A percentile compares a stretch with the other conserved stretches of the same genome.
phyloP scores from a whole-genome alignment of 1,139 yeast species.

The Yarrowia galli region DNA sequence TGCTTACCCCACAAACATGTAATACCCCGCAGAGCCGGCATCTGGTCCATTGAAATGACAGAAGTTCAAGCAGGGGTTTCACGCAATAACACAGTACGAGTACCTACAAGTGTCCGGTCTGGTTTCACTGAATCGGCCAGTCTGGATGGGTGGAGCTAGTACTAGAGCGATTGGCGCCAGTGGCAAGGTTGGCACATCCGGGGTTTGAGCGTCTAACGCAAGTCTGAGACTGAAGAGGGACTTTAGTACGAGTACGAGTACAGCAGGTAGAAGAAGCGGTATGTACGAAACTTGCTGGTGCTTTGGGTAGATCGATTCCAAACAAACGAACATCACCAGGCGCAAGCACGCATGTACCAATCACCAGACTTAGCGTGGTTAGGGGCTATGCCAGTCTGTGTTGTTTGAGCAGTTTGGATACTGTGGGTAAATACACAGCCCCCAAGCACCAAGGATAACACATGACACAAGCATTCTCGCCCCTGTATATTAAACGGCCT shows the following conservation, averaged over 20 bases:
- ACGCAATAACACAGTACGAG: too few species aligned
- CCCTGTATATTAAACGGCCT: not conserved
- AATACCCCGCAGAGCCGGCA: too few species aligned
- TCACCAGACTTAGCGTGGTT: not conserved
- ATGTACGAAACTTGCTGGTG: too few species aligned
- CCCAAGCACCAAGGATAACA: not conserved
- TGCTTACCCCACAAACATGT: too few species aligned
- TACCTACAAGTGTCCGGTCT: too few species aligned
- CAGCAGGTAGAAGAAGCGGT: too few species aligned
- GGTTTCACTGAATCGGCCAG: too few species aligned
- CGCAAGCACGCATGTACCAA: not conserved
- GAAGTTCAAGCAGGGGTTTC: too few species aligned
- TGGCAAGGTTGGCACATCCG: not conserved
- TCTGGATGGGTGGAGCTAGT: not conserved
- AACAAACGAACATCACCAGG: not conserved
- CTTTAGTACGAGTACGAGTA: too few species aligned
- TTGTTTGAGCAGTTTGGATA: not conserved
- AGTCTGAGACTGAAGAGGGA: not conserved
- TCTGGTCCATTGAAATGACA: not conserved
- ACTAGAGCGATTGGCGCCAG: not conserved
- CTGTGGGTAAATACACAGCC: too few species aligned
- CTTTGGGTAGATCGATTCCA: not conserved
- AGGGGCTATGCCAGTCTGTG: not conserved
- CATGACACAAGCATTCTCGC: not conserved
- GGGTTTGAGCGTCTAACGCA: not conserved